A percentile compares a stretch with the other conserved stretches of the same genome.
Conservation (phyloP, 2,329 filamentous ascomycete genomes). For the Penicillium sp. region DNA sequence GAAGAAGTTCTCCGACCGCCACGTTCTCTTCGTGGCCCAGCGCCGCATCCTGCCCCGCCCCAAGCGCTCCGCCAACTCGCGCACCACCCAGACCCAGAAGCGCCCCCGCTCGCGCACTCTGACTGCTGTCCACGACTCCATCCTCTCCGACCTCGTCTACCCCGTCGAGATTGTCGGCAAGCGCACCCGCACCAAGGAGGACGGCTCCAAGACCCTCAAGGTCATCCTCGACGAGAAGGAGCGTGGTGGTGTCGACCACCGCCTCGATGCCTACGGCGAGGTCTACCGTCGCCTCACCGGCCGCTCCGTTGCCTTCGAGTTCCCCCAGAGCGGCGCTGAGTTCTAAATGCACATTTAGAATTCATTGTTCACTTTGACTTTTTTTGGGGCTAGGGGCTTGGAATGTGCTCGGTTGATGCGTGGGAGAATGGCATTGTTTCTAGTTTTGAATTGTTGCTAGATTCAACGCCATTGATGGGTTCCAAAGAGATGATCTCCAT, state of each 20-base stretch:
- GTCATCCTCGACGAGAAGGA: conserved; percentile 99
- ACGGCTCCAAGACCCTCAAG: conserved; percentile 98
- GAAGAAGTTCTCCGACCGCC: conserved; percentile 99
- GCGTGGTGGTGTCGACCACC: conserved; percentile 98
- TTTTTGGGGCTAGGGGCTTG: conserved; percentile 22
- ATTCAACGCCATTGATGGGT: conserved; percentile 29
- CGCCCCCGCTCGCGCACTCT: conserved; percentile 96
- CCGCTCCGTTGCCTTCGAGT: conserved; percentile 96
- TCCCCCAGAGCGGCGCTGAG: conserved; percentile 82
- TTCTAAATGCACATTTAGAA: conserved; percentile 61
- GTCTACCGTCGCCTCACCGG: conserved; percentile 98
- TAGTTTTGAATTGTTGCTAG: conserved; percentile 30
- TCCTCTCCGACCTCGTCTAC: conserved; percentile 97
- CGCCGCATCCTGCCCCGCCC: conserved; percentile 98
- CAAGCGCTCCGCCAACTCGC: conserved; percentile 95
- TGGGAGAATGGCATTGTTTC: conserved; percentile 28
- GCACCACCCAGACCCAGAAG: conserved; percentile 98
- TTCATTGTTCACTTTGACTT: conserved; percentile 25
- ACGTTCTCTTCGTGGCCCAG: conserved; percentile 97
- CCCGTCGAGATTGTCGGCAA: conserved; percentile 99
- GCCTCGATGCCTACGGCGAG: conserved; percentile 99
- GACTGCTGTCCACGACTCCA: conserved; percentile 97
- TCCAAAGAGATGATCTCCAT: conserved; percentile 24
- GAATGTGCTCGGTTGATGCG: conserved; percentile 27
- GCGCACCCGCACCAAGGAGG: conserved; percentile 97